Conservation (phyloP, 2,329 filamentous ascomycete genomes). For the Trichoderma sp. region DNA sequence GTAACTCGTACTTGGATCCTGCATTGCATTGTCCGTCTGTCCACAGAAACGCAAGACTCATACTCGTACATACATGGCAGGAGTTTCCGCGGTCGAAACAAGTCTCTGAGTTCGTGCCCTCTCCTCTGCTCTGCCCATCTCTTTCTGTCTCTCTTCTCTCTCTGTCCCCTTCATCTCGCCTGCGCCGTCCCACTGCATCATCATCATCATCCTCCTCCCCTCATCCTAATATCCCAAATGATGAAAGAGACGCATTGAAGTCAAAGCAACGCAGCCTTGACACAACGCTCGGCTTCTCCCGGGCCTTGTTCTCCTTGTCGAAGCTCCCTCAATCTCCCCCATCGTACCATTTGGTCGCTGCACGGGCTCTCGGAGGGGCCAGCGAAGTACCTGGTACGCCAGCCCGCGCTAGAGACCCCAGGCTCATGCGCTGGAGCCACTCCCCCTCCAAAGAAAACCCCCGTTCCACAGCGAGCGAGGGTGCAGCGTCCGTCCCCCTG, state of each 20-base stretch:
- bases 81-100: background rate
- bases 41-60: background rate
- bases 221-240: background rate
- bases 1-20: background rate
- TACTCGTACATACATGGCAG: background rate
- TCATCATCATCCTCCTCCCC: background rate
- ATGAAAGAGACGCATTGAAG: background rate
- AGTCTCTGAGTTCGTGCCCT: background rate
- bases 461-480: background rate
- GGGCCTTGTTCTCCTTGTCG: background rate
- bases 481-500: background rate
- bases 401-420: background rate
- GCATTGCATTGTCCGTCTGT: background rate
- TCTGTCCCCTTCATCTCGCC: constrained; percentile 11
- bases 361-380: constrained; percentile 13
- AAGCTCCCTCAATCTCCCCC: constrained; percentile 5
- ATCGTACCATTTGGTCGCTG: constrained; percentile 13
- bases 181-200: background rate
- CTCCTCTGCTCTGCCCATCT: background rate
- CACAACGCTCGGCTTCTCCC: background rate
- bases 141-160: background rate
- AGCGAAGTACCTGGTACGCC: background rate
- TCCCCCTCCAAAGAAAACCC: background rate
- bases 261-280: background rate
- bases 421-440: constrained; percentile 4